Percentiles rank a stretch among this genome's conserved stretches.
These are phyloP conservation scores for Epichloe festucae DNA, from an alignment of 2,329 filamentous ascomycete genomes.

Conservation along the genomic window DNA sequence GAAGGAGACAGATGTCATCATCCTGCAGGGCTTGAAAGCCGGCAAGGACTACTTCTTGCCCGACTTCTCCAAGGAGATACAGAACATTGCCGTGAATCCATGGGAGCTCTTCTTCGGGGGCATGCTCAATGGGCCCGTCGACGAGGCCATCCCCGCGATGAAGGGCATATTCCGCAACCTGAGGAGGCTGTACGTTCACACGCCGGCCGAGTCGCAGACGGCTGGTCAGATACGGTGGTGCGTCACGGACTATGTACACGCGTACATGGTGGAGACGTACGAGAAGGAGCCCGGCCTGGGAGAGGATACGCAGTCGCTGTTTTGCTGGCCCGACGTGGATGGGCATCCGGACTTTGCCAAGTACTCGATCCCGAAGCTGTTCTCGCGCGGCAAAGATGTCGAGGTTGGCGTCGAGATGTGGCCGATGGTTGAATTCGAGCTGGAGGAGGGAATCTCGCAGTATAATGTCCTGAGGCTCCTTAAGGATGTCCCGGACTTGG, in stretches of 20 bases:
- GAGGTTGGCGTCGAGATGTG: constrained; percentile 11
- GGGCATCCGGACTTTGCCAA: constrained; percentile 17
- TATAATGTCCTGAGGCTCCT: constrained; percentile 9
- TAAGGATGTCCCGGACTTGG: constrained; percentile 1
- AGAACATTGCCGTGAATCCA: constrained; percentile 15
- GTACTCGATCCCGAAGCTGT: constrained; percentile 10
- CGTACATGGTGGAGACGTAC: constrained; percentile 14
- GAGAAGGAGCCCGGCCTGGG: constrained; percentile 13
- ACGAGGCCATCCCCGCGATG: background rate
- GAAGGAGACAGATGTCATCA: constrained; percentile 18
- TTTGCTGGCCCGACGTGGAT: constrained; percentile 22
- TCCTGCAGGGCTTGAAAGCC: constrained; percentile 10
- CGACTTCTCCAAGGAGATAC: constrained; percentile 17
- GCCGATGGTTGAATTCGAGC: constrained; percentile 21
- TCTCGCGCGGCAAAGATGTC: background rate
- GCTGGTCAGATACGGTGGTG: constrained; percentile 18
- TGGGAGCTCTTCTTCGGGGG: constrained; percentile 2
- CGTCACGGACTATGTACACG: constrained; percentile 16
- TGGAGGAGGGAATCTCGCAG: constrained; percentile 6
- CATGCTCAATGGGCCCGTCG: background rate
- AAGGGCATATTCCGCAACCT: constrained; percentile 13
- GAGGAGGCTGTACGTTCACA: constrained; percentile 14
- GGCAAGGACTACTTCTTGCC: constrained; percentile 9
- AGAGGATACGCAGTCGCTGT: constrained; percentile 14
- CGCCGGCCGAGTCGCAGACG: accelerated